phyloP scores from a whole-genome alignment of 768 basidiomycete species.

The Paxillus ammoniavirescens region DNA sequence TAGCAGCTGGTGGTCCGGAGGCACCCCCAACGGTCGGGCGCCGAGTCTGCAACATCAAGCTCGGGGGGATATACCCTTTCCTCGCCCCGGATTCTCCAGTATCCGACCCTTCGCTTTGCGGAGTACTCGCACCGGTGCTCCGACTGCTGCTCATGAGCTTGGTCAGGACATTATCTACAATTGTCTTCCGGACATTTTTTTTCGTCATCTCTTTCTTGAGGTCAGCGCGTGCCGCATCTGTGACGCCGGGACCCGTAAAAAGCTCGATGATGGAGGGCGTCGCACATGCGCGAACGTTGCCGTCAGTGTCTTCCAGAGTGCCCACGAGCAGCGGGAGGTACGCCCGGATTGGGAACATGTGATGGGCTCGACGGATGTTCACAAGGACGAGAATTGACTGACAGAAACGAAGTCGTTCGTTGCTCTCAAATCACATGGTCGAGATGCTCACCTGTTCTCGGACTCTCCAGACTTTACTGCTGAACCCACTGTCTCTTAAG shows the following conservation, averaged over 20 bases:
- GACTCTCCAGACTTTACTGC: conserved; percentile 83
- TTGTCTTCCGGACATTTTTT: conserved; percentile 83
- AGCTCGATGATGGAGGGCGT: conserved; percentile 78
- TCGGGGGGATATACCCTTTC: conserved; percentile 76
- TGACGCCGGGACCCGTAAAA: conserved; percentile 80
- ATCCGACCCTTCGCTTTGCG: conserved; percentile 60
- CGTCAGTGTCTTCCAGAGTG: conserved; percentile 86
- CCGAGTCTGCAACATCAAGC: conserved; percentile 55
- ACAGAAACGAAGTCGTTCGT: conserved; percentile 1
- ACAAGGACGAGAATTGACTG: conserved; percentile 68
- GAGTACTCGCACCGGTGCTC: conserved; percentile 40
- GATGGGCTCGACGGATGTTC: conserved; percentile 67
- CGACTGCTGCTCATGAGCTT: conserved; percentile 53
- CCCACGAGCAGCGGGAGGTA: conserved; percentile 81
- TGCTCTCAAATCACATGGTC: background rate
- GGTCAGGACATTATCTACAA: conserved; percentile 74
- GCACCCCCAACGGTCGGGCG: conserved; percentile 42
- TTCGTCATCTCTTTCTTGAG: conserved; percentile 89
- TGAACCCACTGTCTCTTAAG: conserved; percentile 68
- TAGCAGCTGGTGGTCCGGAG: conserved; percentile 25
- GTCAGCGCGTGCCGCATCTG: conserved; percentile 86
- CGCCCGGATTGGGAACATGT: conserved; percentile 75
- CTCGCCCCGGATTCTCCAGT: conserved; percentile 36
- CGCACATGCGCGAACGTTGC: conserved; percentile 84
- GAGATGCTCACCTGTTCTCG: conserved; percentile 72